Conservation (phyloP, 2,329 filamentous ascomycete genomes). For the Colletotrichum sidae region DNA sequence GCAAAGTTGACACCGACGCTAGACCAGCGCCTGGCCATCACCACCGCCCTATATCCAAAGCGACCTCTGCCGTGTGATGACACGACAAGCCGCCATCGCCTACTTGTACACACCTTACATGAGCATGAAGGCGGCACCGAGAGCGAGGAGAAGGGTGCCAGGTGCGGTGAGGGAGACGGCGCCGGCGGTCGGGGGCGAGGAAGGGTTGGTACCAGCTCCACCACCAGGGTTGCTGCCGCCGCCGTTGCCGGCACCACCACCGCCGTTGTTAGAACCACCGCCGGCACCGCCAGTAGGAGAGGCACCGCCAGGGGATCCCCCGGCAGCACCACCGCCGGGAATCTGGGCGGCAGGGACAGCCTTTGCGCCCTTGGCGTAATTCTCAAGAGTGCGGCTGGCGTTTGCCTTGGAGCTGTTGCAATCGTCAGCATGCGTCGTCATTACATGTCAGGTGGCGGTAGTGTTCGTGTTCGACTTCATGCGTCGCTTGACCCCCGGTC, state of each 20-base stretch:
- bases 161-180: constrained; percentile 52
- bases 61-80: background rate
- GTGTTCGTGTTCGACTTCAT: constrained; percentile 1
- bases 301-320: constrained; percentile 36
- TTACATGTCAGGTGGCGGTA: background rate
- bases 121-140: constrained; percentile 58
- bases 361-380: constrained; percentile 57
- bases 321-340: constrained; percentile 38
- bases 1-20: constrained; percentile 27
- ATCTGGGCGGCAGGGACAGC: constrained; percentile 41
- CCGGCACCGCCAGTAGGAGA: constrained; percentile 40
- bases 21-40: constrained; percentile 20
- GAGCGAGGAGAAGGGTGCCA: constrained; percentile 54
- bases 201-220: constrained; percentile 18
- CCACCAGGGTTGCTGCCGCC: constrained; percentile 22
- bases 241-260: constrained; percentile 32
- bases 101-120: constrained; percentile 39
- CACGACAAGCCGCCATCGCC: background rate
- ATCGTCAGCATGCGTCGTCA: constrained; percentile 23
- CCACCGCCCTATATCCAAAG: background rate
- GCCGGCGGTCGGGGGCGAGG: constrained; percentile 36
- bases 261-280: constrained; percentile 9
- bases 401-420: constrained; percentile 60
- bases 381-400: constrained; percentile 60
- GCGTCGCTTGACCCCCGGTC: background rate